These are phyloP conservation scores for Protostelium mycophagum DNA, from an alignment of 78 protist species.

Conservation along the genomic window DNA sequence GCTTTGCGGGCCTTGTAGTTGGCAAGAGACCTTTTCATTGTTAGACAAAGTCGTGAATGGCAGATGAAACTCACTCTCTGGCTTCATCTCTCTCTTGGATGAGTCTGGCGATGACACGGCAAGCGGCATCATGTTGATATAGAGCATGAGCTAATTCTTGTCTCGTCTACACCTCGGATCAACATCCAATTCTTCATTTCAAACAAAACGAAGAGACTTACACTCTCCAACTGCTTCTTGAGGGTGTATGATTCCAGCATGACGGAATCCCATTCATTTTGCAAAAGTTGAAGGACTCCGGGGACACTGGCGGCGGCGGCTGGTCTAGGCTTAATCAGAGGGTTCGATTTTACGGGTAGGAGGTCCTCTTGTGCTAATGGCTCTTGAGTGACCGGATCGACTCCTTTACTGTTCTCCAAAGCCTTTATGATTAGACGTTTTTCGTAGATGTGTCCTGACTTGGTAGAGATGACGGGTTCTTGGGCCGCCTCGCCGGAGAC, in stretches of 20 bases:
- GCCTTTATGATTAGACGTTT: slow-evolving; percentile 75
- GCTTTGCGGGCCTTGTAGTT: not conserved
- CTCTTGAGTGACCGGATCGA: slow-evolving; percentile 83
- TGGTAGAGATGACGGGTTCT: slow-evolving; percentile 87
- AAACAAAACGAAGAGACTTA: slow-evolving; percentile 1
- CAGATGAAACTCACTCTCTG: slow-evolving; percentile 24
- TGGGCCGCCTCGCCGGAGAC: slow-evolving; percentile 77
- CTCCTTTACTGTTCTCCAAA: slow-evolving; percentile 57
- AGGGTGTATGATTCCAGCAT: slow-evolving; percentile 87
- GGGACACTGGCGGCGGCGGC: slow-evolving; percentile 80
- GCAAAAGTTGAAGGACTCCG: slow-evolving; percentile 78
- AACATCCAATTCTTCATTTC: not conserved
- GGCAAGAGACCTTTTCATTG: not conserved
- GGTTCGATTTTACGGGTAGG: slow-evolving; percentile 35
- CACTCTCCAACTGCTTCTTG: slow-evolving; percentile 78
- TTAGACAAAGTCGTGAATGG: not conserved
- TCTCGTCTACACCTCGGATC: slow-evolving; percentile 1
- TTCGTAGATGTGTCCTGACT: slow-evolving; percentile 87
- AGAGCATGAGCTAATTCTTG: slow-evolving; percentile 93
- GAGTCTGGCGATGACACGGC: slow-evolving; percentile 96
- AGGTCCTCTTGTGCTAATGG: slow-evolving; percentile 73
- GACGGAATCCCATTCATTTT: slow-evolving; percentile 96
- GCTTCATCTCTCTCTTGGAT: slow-evolving; percentile 91
- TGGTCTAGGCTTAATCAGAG: slow-evolving; percentile 71
- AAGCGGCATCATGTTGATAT: slow-evolving; percentile 98